These are phyloP conservation scores for Wolfiporia cocos DNA, from an alignment of 1,284 basidiomycete species.

Conservation along the genomic window DNA sequence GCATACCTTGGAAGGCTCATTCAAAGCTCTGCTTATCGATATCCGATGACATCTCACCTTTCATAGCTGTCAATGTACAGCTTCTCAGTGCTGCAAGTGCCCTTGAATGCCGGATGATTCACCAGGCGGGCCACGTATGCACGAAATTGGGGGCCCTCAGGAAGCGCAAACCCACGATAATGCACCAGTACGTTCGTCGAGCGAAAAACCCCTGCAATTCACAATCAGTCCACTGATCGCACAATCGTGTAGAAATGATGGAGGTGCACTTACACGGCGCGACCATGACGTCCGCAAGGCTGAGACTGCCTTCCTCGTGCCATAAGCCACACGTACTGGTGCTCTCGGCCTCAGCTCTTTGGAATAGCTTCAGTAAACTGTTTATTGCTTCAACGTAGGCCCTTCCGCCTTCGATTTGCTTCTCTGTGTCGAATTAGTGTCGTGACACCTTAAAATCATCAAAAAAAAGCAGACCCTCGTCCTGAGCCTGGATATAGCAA, in stretches of 20 bases:
- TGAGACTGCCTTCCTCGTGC: constrained; percentile 49
- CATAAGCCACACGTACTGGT: constrained; percentile 44
- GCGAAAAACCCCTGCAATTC: constrained; percentile 53
- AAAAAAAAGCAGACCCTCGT: constrained; percentile 28
- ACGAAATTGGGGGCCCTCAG: constrained; percentile 39
- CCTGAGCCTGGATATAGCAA: constrained; percentile 73
- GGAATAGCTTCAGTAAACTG: constrained; percentile 49
- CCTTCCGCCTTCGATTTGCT: constrained; percentile 49
- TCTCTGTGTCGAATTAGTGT: constrained; percentile 19
- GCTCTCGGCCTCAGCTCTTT: constrained; percentile 46
- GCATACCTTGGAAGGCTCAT: constrained; percentile 45
- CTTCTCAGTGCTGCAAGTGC: constrained; percentile 65
- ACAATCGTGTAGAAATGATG: no score
- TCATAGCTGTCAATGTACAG: constrained; percentile 78
- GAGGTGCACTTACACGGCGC: constrained; percentile 70
- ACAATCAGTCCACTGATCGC: no score
- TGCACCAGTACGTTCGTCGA: constrained; percentile 61
- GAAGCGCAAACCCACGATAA: constrained; percentile 62
- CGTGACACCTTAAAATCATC: no score
- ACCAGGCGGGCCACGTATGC: constrained; percentile 53
- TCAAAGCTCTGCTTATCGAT: constrained; percentile 2
- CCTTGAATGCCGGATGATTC: constrained; percentile 56
- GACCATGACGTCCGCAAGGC: constrained; percentile 65
- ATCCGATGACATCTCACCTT: constrained; percentile 30
- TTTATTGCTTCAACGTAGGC: constrained; percentile 55